These are phyloP conservation scores for Parasitella parasitica DNA, from an alignment of 371 early-diverging fungal genomes.

Conservation along the genomic window DNA sequence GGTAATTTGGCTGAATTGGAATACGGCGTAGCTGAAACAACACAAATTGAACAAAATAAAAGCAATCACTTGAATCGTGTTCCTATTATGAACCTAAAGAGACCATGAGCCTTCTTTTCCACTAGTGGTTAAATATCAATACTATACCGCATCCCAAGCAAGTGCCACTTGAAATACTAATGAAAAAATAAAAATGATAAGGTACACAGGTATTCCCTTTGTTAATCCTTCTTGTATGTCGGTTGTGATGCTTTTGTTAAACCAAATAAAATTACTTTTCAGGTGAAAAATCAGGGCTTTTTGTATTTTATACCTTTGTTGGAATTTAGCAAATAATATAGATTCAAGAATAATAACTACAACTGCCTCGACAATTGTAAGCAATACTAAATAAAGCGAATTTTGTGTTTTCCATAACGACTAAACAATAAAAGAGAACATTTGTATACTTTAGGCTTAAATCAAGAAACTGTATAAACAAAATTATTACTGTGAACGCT, in stretches of 20 bases:
- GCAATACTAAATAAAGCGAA: slow-evolving; percentile 44
- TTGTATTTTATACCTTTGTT: slow-evolving; percentile 22
- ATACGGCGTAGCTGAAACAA: slow-evolving; percentile 77
- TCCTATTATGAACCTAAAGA: slow-evolving; percentile 69
- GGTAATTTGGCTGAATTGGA: slow-evolving; percentile 58
- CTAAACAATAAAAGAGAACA: slow-evolving; percentile 3
- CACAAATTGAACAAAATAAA: slow-evolving; percentile 80
- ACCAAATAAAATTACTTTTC: background rate
- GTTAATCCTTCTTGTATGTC: slow-evolving; percentile 10
- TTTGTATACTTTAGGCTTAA: background rate
- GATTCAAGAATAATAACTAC: slow-evolving; percentile 69
- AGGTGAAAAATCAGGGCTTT: background rate
- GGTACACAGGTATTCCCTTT: slow-evolving; percentile 65
- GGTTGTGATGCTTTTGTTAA: background rate
- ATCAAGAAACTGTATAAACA: background rate
- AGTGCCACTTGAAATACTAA: slow-evolving; percentile 73
- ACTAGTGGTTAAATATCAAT: background rate
- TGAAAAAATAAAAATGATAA: slow-evolving; percentile 74
- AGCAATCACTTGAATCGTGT: slow-evolving; percentile 88
- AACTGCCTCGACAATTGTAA: slow-evolving; percentile 58
- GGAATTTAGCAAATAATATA: slow-evolving; percentile 57
- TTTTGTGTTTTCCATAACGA: slow-evolving; percentile 29
- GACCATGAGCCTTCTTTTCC: background rate
- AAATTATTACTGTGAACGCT: slow-evolving; percentile 7
- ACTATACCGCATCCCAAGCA: slow-evolving; percentile 76